Evolutionary conservation across 371 early-diverging fungal genomes (phyloP).

Genomic region (Blakeslea trispora): DNA sequence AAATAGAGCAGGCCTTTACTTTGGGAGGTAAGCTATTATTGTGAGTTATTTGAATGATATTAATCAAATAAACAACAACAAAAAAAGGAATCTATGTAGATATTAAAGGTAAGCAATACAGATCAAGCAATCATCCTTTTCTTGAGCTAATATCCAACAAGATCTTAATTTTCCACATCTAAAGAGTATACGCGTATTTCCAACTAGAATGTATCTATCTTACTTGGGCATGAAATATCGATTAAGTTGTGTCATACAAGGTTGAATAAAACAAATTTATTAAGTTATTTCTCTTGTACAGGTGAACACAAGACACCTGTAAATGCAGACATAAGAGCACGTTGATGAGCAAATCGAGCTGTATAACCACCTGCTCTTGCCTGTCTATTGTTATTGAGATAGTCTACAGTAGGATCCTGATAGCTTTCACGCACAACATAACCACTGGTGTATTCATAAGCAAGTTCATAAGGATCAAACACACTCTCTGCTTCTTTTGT

Average conservation of each 20-base stretch:
- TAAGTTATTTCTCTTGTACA: constrained; percentile 2
- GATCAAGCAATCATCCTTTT: no score
- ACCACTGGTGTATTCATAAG: constrained; percentile 52
- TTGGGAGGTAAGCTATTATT: constrained; percentile 39
- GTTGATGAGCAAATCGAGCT: constrained; percentile 53
- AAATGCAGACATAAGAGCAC: constrained; percentile 60
- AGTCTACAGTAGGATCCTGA: constrained; percentile 52
- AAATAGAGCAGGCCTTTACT: constrained; percentile 55
- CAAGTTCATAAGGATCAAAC: constrained; percentile 56
- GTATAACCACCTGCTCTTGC: constrained; percentile 62
- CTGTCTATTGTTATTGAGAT: constrained; percentile 40
- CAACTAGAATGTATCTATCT: constrained; percentile 52
- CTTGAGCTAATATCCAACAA: constrained; percentile 10
- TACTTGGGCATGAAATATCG: constrained; percentile 57
- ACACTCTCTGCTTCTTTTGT: constrained; percentile 48
- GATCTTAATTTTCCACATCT: constrained; percentile 50
- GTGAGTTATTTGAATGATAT: no score
- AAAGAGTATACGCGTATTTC: constrained; percentile 54
- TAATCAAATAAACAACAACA: no score
- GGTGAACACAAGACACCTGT: constrained; percentile 45
- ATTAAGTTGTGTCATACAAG: constrained; percentile 52
- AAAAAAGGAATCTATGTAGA: constrained; percentile 52
- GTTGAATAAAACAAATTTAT: no score
- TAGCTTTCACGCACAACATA: constrained; percentile 48
- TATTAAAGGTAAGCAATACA: constrained; percentile 49